Evolutionary conservation across 495 filamentous ascomycete genomes (phyloP).

Genomic region (Neurospora sp.): DNA sequence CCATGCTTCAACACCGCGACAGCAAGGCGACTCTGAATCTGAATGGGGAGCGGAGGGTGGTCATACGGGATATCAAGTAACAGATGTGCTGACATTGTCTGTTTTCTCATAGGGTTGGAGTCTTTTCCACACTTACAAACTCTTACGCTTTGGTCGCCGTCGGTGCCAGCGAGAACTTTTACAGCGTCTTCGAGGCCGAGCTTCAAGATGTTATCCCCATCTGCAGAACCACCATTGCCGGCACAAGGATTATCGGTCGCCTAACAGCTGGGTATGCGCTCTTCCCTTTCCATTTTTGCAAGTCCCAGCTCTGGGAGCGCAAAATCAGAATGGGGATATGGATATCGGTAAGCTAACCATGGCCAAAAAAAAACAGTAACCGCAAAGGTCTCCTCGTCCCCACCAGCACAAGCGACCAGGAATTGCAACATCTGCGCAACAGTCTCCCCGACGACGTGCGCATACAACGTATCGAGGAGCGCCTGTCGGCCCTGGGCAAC

Average conservation of each 20-base stretch:
- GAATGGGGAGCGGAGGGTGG: not conserved
- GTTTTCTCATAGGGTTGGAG: conserved; percentile 62
- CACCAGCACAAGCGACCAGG: conserved; percentile 93
- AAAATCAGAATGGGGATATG: not conserved
- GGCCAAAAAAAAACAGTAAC: conserved; percentile 48
- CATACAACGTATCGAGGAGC: conserved; percentile 92
- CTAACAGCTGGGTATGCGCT: conserved; percentile 79
- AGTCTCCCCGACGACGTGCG: conserved; percentile 80
- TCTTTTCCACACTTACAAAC: conserved; percentile 93
- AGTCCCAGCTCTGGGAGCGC: not conserved
- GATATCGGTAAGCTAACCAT: not conserved
- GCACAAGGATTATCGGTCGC: conserved; percentile 88
- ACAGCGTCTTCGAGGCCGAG: conserved; percentile 93
- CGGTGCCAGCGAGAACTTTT: conserved; percentile 96
- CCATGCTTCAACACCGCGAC: not conserved
- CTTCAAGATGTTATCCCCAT: conserved; percentile 96
- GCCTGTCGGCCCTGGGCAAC: conserved; percentile 89
- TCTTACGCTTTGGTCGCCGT: conserved; percentile 88
- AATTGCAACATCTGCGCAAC: conserved; percentile 93
- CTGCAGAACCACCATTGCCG: conserved; percentile 94
- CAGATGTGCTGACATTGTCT: not conserved
- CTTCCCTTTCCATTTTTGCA: not conserved
- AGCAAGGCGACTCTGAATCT: not conserved
- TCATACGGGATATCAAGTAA: not conserved
- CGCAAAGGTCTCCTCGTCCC: conserved; percentile 93